Evolutionary conservation across 768 basidiomycete genomes (phyloP), one percentile per base, ranked within the genome.

Genomic region (Rhizopogon roseolus): DNA sequence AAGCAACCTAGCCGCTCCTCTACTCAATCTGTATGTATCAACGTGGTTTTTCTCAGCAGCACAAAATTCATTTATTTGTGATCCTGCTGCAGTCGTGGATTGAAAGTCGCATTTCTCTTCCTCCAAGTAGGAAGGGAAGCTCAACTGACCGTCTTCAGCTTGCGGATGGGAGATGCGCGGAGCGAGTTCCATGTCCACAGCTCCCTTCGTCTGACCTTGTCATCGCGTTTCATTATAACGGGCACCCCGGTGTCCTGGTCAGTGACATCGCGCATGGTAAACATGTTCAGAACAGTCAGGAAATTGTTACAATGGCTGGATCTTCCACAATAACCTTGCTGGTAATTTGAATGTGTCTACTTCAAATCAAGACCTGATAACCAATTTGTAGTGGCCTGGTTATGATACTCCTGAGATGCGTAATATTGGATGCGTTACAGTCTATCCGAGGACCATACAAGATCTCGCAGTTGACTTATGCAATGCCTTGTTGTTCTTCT

Each of bases 321-420:
- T 17, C 13, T 39, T 19, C 5, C 46, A 48, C 22, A 16, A 3
- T 48, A 36, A 8, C 2, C 5, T 6, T 48, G 0, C 46, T 36
- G 34, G 46, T 48, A 25, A 3, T 10, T 8, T 36, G 13, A 11
- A 48, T 36, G 14, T 10, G 16, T 48, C 3, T 36, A 48, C 22
- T 36, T 9, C 2, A 22, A 6, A 34, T 14, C 29, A 22, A 34
- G 14, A 25, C 14, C 34, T 48, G 19, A 48, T 25, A 6, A 5
- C 32, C 11, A 32, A 14, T 4, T 39, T 7, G n/a, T 13, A 66
- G 64, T 66, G 65, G 64, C 64, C 64, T 16, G 65, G 64, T 6
- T 66, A 66, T 10, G 52, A 56, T 14, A 0, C 5, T 36, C 9
- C 6, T 6, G 17, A 9, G 36, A 58, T 42, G 48, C 52, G 2